These are phyloP conservation scores for Hymenoscyphus occultus DNA, from an alignment of 2,329 filamentous ascomycete genomes.

Conservation along the genomic window DNA sequence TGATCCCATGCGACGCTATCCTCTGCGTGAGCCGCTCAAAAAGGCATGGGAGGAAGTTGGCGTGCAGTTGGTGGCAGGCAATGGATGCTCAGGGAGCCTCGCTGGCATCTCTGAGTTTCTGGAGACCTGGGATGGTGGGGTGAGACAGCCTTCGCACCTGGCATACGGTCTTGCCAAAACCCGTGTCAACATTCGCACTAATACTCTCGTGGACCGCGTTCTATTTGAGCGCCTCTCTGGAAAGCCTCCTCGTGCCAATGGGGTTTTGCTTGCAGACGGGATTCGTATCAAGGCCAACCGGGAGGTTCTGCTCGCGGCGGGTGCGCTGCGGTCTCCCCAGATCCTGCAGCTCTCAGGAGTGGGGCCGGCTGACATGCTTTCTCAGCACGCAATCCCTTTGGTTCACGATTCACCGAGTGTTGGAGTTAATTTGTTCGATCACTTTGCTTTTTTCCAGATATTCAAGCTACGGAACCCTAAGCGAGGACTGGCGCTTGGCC, in stretches of 20 bases:
- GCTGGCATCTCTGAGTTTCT: conserved; percentile 34
- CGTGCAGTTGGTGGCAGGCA: conserved; percentile 22
- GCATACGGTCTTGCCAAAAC: conserved; percentile 28
- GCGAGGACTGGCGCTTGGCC: conserved; percentile 12
- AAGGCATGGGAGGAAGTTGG: conserved; percentile 26
- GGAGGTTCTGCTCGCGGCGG: conserved; percentile 48
- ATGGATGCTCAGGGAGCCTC: conserved; percentile 26
- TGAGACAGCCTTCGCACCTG: conserved; percentile 33
- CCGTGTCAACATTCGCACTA: conserved; percentile 28
- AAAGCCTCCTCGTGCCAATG: conserved; percentile 8
- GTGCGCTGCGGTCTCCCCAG: conserved; percentile 49
- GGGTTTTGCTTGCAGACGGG: conserved; percentile 17
- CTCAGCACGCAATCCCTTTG: conserved; percentile 45
- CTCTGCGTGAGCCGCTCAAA: conserved; percentile 8
- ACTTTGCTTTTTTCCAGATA: conserved; percentile 32
- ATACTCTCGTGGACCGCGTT: conserved; percentile 29
- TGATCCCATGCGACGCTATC: background rate
- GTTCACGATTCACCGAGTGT: conserved; percentile 57
- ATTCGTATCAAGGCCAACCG: background rate
- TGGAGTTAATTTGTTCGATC: conserved; percentile 57
- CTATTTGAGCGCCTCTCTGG: conserved; percentile 20
- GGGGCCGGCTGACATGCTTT: conserved; percentile 39
- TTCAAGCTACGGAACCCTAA: conserved; percentile 18
- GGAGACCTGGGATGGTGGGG: conserved; percentile 34
- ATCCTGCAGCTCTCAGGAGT: conserved; percentile 41